Evolutionary conservation across 2,329 filamentous ascomycete species (phyloP).

Genomic region (Diaporthe humulicola): DNA sequence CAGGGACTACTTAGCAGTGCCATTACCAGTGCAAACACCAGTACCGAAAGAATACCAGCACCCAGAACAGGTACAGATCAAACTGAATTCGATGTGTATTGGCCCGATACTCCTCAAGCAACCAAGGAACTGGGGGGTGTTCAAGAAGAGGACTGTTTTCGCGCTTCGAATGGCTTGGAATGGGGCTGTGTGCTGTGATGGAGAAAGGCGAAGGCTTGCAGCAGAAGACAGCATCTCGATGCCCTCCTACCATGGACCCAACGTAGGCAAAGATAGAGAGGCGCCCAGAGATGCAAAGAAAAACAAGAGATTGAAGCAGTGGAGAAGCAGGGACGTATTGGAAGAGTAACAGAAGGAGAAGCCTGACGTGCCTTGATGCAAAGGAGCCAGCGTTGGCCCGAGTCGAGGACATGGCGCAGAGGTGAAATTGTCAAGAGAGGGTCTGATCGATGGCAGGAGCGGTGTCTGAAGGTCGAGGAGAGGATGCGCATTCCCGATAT

Average conservation of each 20-base stretch:
- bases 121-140: too few relatives aligned
- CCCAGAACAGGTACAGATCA: too few relatives aligned
- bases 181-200: background rate
- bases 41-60: too few relatives aligned
- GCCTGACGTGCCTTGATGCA: background rate
- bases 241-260: too few relatives aligned
- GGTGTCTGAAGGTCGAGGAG: background rate
- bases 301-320: background rate
- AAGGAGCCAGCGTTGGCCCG: background rate
- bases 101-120: background rate
- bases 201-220: background rate
- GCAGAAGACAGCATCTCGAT: background rate
- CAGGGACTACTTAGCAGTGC: slow-evolving; percentile 81
- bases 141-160: too few relatives aligned
- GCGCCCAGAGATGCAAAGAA: too few relatives aligned
- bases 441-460: background rate
- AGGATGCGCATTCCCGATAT: too few relatives aligned
- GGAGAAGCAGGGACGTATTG: too few relatives aligned
- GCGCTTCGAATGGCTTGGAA: too few relatives aligned
- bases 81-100: too few relatives aligned
- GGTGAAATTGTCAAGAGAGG: too few relatives aligned
- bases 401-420: background rate
- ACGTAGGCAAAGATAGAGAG: too few relatives aligned
- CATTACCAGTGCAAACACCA: background rate
- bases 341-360: background rate